Evolutionary conservation across 371 early-diverging fungal genomes (phyloP).

Genomic region (Rhizopus microsporus): DNA sequence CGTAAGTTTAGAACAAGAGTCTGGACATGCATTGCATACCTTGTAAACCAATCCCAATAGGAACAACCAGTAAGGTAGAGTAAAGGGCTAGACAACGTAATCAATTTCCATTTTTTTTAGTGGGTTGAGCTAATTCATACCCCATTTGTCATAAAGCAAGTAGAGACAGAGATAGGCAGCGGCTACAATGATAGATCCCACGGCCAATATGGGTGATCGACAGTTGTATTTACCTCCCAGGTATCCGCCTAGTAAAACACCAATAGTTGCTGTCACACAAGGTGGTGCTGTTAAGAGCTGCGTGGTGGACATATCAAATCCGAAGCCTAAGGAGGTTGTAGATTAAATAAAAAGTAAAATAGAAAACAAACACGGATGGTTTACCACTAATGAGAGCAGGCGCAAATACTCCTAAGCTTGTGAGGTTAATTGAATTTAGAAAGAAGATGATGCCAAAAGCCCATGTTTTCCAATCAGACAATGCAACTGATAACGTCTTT

Average conservation of each 20-base stretch:
- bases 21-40: constrained; percentile 19
- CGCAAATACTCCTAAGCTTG: constrained; percentile 26
- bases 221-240: constrained; percentile 24
- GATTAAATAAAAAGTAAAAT: constrained; percentile 63
- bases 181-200: constrained; percentile 28
- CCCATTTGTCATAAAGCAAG: constrained; percentile 25
- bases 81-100: constrained; percentile 19
- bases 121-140: constrained; percentile 8
- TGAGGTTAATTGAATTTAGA: constrained; percentile 22
- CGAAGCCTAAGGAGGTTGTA: constrained; percentile 53
- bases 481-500: constrained; percentile 51
- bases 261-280: constrained; percentile 19
- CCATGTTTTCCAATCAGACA: constrained; percentile 39
- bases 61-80: constrained; percentile 18
- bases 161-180: constrained; percentile 22
- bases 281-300: constrained; percentile 40
- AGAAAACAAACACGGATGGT: constrained; percentile 34
- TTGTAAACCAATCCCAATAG: constrained; percentile 33
- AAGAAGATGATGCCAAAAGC: constrained; percentile 23
- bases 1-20: background rate
- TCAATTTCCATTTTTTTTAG: constrained; percentile 1
- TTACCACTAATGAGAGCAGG: constrained; percentile 33
- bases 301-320: constrained; percentile 24
- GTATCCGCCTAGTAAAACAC: constrained; percentile 29
- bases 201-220: constrained; percentile 22